Base-by-base conservation (phyloP, 768 basidiomycete species). In the Suillus decipiens region DNA sequence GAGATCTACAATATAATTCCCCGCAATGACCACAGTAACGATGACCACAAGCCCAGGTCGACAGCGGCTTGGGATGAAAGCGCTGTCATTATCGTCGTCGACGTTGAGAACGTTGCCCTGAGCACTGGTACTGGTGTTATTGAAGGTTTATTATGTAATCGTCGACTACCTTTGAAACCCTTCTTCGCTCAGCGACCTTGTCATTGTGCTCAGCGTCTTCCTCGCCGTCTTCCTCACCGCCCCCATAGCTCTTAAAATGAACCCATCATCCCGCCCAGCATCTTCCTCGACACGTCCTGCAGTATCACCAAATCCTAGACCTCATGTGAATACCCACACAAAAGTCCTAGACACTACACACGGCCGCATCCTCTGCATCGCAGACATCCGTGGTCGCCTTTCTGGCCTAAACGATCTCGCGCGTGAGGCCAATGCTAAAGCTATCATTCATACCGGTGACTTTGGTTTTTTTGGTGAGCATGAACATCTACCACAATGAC, bases 371-470 rank as follows among this genome's bases (percentile, higher is more conserved):
- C 87, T 99, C 57, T 99, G 96, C 74, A 84, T 99, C 66, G 96
- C 97, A 43, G 97, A 99, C 78, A 90, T 93, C 67, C 88, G 92
- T 65, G 96, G 95, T 68, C 88, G 90, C 65, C 84, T 95, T 53
- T 93, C 92, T 50, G 86, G 86, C 55, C 85, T 99, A 72, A 98
- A 98, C 75, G 87, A 93, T 76, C 86, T 97, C 60, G 96, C 96
- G 19, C 80, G 89, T 53, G 94, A 97, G 68, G 87, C 87, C 62
- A 90, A 92, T 71, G 97, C 95, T 28, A 86, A 89, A 63, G 96
- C 95, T 19, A 89, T 98, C 74, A 92, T 99, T 63, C 96, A 99
- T 74, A 96, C 96, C 0, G 97, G 97, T 60, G 97, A 99, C 80
- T 99, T 99, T 86, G 97, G 97, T 63, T 97, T 99, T 79, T 97